Conservation (phyloP, 2,329 filamentous ascomycete species). For the Fusarium euwallaceae region DNA sequence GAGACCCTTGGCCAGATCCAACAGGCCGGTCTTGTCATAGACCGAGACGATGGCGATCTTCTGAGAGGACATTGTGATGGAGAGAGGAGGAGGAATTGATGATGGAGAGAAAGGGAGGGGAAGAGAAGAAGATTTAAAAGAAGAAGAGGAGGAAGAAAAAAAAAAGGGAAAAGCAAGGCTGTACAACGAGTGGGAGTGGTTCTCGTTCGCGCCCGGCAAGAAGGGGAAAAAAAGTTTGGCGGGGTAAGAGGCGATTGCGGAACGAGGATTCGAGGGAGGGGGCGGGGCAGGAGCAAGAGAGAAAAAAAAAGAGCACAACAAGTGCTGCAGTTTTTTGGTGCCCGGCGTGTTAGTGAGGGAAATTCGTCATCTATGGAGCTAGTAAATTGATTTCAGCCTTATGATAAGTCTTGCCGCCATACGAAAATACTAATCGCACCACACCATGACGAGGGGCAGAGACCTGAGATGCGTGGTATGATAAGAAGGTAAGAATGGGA, state of each 20-base stretch:
- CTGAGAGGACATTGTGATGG: conserved; percentile 56
- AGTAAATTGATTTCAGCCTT: conserved; percentile 1
- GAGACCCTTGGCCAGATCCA: conserved; percentile 93
- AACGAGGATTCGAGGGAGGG: conserved; percentile 33
- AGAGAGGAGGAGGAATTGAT: conserved; percentile 23
- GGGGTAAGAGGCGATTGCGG: conserved; percentile 45
- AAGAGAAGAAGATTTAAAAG: neutral
- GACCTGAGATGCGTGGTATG: neutral
- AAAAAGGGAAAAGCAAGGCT: conserved; percentile 12
- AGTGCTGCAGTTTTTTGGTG: conserved; percentile 9
- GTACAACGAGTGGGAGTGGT: conserved; percentile 31
- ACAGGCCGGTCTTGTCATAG: conserved; percentile 96
- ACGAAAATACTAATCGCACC: neutral
- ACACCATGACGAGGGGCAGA: neutral
- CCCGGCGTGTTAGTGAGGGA: conserved; percentile 2
- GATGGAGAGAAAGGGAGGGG: conserved; percentile 5
- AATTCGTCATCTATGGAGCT: conserved; percentile 27
- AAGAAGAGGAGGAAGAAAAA: conserved; percentile 15
- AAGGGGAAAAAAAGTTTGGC: conserved; percentile 47
- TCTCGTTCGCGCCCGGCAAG: conserved; percentile 36
- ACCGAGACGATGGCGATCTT: conserved; percentile 93
- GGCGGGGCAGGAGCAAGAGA: conserved; percentile 35
- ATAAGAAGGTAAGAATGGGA: neutral
- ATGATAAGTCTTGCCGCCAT: neutral
- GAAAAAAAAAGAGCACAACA: conserved; percentile 26